Evolutionary conservation across 345 rosid genomes (phyloP), one percentile per base, ranked within the genome.

Genomic region (Lepidium didymum): DNA sequence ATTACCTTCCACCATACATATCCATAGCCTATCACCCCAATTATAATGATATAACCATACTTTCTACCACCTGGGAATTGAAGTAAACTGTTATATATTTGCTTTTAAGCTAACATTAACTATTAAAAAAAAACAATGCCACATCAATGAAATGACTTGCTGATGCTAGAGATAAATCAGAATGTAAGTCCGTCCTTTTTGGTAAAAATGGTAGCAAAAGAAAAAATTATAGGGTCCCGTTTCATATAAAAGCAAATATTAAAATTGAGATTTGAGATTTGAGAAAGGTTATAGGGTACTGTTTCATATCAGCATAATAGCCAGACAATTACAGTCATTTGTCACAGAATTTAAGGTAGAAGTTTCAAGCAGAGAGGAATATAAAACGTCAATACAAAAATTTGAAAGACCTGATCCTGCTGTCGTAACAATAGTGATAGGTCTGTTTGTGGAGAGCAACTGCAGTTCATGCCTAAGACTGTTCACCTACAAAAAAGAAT

Each of bases 401-500:
- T 6, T 29, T 1, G 8, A 15, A 4, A 4, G 23, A 94, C 97
- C 93, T 87, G 82, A 67, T 75, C 90, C 87, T 65, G 67, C 75
- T 62, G 85, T 67, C 72, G 95, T 82, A 62, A 91, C 77, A 55
- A 94, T 85, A 11, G 90, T 89, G 64, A 91, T 59, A 64, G 91
- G 77, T 72, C 89, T 79, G 57, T 64, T 84, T 63, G 89, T 74
- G 8, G 83, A 57, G 72, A 94, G 53, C 47, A 78, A 44, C 67
- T 82, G 84, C 75, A 91, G 77, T 73, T 94, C 91, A 79, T 83
- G 75, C 56, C 90, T 84, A 16, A 91, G 74, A 72, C 79, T 87
- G 70, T 79, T 74, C 52, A 94, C 96, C 99, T 94, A 78, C 23
- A 25, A 76, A 38, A 73, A 38, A n/a, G n/a, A 54, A 40, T 10